Evolutionary conservation across 2,329 filamentous ascomycete species (phyloP).

Genomic region (Pestalotiopsis sp.): DNA sequence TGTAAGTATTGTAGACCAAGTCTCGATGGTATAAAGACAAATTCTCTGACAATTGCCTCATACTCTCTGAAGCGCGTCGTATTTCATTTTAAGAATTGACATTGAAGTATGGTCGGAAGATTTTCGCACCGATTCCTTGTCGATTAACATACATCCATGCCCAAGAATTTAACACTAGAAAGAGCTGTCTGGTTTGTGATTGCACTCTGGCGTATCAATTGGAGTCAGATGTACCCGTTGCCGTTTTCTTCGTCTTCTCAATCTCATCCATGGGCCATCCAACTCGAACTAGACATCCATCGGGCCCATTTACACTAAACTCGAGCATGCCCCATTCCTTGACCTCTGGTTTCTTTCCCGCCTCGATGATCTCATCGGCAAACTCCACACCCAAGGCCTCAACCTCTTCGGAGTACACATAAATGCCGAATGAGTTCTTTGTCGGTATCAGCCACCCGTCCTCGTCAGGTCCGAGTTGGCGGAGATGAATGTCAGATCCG

Average conservation of each 20-base stretch:
- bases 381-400: conserved; percentile 5
- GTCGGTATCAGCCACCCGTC: conserved; percentile 1
- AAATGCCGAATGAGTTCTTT: conserved; percentile 8
- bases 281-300: conserved; percentile 11
- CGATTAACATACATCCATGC: too few species aligned
- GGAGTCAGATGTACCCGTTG: background rate
- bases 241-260: background rate
- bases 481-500: conserved; percentile 8
- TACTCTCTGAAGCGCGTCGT: too few species aligned
- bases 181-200: too few species aligned
- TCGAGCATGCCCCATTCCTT: conserved; percentile 12
- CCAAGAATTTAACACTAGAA: too few species aligned
- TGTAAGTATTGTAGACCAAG: too few species aligned
- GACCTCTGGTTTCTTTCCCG: conserved; percentile 4
- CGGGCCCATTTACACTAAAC: conserved; percentile 9
- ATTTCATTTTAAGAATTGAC: too few species aligned
- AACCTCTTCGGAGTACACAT: conserved; percentile 5
- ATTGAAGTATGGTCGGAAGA: too few species aligned
- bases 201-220: background rate
- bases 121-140: too few species aligned
- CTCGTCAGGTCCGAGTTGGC: conserved; percentile 1
- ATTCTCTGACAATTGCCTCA: too few species aligned
- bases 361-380: conserved; percentile 8
- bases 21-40: too few species aligned
- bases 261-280: conserved; percentile 5